Conservation (phyloP, 2,329 filamentous ascomycete genomes). For the Colletotrichum cordylinicola region DNA sequence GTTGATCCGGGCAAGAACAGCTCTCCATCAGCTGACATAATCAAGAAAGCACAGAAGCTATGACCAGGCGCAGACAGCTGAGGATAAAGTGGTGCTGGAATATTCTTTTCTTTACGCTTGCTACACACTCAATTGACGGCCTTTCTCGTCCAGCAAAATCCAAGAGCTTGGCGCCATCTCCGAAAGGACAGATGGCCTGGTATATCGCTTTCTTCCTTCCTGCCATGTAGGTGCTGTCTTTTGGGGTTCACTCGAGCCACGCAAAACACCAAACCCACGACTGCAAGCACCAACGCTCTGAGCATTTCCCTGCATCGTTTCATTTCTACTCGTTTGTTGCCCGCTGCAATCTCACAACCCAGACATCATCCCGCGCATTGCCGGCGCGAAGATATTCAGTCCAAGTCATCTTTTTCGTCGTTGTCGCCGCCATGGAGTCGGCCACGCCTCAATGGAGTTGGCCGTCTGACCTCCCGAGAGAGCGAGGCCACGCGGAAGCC, state of each 20-base stretch:
- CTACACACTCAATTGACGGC: background rate
- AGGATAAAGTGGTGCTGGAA: slow-evolving; percentile 21
- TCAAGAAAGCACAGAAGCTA: background rate
- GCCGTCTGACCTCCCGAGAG: slow-evolving; percentile 4
- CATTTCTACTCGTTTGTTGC: background rate
- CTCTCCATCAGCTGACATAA: background rate
- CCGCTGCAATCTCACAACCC: background rate
- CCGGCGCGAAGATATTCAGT: background rate
- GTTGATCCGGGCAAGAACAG: background rate
- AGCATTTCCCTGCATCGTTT: background rate
- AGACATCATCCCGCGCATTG: background rate
- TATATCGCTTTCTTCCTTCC: background rate
- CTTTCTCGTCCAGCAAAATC: background rate
- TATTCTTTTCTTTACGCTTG: slow-evolving; percentile 4
- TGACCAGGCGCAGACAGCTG: slow-evolving; percentile 9
- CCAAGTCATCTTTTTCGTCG: background rate
- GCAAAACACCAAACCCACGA: background rate
- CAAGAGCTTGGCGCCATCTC: background rate
- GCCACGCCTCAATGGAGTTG: slow-evolving; percentile 14
- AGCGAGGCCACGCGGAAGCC: background rate
- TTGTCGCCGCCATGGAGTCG: background rate
- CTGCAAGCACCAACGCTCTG: background rate
- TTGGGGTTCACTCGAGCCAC: slow-evolving; percentile 1
- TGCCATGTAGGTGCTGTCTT: slow-evolving; percentile 18
- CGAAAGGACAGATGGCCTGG: slow-evolving; percentile 11